Percentiles rank a stretch among this genome's conserved stretches.
These are phyloP conservation scores for Aspergillus niger DNA, from an alignment of 2,329 filamentous ascomycete genomes.

Conservation along the genomic window DNA sequence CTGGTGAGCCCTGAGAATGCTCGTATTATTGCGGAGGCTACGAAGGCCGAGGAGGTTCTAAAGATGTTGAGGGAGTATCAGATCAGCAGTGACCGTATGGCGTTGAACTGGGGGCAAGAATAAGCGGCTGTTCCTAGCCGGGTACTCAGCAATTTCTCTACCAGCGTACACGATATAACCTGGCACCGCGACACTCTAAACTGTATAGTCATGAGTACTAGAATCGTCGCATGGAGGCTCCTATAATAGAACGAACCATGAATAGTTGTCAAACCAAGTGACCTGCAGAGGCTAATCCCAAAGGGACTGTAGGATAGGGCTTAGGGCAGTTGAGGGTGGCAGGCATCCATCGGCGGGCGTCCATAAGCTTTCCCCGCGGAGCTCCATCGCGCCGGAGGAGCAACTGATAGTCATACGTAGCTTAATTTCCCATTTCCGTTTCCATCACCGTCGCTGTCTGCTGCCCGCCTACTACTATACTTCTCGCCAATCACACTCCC, in stretches of 20 bases:
- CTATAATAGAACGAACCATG: background rate
- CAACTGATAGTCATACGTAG: constrained; percentile 14
- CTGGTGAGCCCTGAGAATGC: constrained; percentile 74
- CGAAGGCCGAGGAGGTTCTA: constrained; percentile 71
- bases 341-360: constrained; percentile 7
- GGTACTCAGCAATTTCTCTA: background rate
- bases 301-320: background rate
- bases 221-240: background rate
- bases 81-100: constrained; percentile 72
- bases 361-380: constrained; percentile 10
- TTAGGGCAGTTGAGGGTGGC: constrained; percentile 3
- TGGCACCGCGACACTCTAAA: background rate
- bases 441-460: constrained; percentile 8
- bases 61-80: constrained; percentile 71
- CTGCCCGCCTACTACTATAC: background rate
- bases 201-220: background rate
- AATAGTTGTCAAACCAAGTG: background rate
- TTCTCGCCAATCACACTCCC: background rate
- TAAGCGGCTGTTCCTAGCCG: constrained; percentile 34
- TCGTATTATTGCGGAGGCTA: constrained; percentile 76
- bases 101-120: constrained; percentile 77
- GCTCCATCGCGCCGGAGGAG: constrained; percentile 11
- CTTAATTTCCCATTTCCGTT: background rate
- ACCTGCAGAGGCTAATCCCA: background rate
- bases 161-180: background rate